Evolutionary conservation across 2,329 filamentous ascomycete species (phyloP).

Genomic region (Microsporum ferrugineum): DNA sequence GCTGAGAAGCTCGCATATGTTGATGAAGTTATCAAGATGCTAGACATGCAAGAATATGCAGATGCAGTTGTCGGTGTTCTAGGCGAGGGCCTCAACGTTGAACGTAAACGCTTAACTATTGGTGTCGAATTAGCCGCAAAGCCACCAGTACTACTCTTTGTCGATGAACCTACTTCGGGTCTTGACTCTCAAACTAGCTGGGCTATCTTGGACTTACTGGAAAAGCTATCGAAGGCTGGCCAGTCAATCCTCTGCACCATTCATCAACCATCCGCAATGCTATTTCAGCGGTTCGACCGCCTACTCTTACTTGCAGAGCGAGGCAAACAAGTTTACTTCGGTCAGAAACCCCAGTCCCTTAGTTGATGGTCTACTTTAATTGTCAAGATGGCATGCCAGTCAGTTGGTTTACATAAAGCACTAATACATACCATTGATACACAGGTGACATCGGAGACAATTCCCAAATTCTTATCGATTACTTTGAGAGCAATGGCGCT

Average conservation of each 20-base stretch:
- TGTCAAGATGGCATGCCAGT: background rate
- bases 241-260: conserved; percentile 95
- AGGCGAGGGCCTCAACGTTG: conserved; percentile 57
- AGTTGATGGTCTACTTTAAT: conserved; percentile 21
- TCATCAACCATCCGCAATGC: conserved; percentile 84
- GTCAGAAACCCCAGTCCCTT: conserved; percentile 28
- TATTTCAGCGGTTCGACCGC: conserved; percentile 73
- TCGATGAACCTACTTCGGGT: conserved; percentile 89
- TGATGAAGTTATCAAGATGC: conserved; percentile 76
- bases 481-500: conserved; percentile 54
- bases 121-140: conserved; percentile 89
- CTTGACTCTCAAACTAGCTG: conserved; percentile 86
- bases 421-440: background rate
- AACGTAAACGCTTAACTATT: conserved; percentile 69
- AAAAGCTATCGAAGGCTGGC: conserved; percentile 77
- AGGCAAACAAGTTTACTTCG: conserved; percentile 58
- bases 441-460: conserved; percentile 47
- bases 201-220: conserved; percentile 75
- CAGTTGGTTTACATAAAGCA: background rate
- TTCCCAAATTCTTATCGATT: conserved; percentile 45
- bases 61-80: conserved; percentile 88
- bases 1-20: conserved; percentile 78
- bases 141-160: conserved; percentile 74
- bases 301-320: conserved; percentile 53
- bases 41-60: conserved; percentile 83